Base-by-base conservation (phyloP, 345 rosid genomes). In the Rhodomyrtus tomentosa region DNA sequence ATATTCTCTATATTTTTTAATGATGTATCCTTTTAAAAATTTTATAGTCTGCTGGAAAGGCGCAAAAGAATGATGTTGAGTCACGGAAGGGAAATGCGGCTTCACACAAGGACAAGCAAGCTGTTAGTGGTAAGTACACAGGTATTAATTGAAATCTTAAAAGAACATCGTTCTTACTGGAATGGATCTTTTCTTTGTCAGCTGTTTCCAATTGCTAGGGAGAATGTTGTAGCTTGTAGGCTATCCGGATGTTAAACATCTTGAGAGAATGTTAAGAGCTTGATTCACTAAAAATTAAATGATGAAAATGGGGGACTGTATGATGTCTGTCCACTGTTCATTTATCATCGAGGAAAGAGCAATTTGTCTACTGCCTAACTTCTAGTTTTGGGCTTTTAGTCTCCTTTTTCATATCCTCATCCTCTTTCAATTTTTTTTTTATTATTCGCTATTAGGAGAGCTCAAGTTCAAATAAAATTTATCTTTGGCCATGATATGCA, bases 21-120 rank as follows among this genome's bases (percentile, higher is more conserved):
- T 85, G 76, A 18, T 2, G 6, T 36, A 11, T 21, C 20, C 24
- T 68, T 32, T 68, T 36, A 9, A 68, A 68, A 68, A 68, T 87
- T 25, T 59, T 88, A 83, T 91, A 96, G 99, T 95, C 99, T 87
- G 93, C 96, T 84, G 99, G 99, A 72, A 96, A 92, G 89, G 87
- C 86, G 85, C 90, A 86, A 87, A 93, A 91, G 90, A 89, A 91
- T 76, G 90, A 90, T 53, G 92, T 25, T n/a, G 94, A 89, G 85
- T 74, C 87, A 22, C 89, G 89, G 85, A 87, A 85, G 80, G 92
- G 40, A 83, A 88, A 88, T 76, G 85, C 87, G 5, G 54, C 86
- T 50, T 83, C 90, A 3, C 85, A 16, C 27, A 81, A 87, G 68
- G 94, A 82, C 84, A 93, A 91, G 87, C 89, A 90, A 81, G 87